Evolutionary conservation across 1,139 yeast genomes (phyloP).

Genomic region (Lodderomyces oxycetoniae): DNA sequence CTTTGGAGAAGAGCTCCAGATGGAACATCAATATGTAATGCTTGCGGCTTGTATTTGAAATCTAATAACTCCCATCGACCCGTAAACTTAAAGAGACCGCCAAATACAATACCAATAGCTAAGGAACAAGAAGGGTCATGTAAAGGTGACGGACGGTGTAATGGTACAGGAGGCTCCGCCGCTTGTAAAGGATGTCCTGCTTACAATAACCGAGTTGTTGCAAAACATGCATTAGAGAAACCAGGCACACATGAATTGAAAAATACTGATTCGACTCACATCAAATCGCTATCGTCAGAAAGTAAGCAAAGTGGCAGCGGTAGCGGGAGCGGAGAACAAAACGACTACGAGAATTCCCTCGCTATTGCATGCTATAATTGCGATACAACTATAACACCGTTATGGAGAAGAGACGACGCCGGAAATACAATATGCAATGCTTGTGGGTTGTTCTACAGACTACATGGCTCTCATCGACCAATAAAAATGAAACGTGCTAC

Average conservation of each 20-base stretch:
- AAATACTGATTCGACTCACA: not conserved
- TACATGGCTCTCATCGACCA: constrained; percentile 79
- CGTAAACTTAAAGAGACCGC: constrained; percentile 64
- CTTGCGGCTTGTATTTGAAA: constrained; percentile 61
- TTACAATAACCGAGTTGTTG: constrained; percentile 60
- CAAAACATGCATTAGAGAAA: constrained; percentile 16
- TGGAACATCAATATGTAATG: constrained; percentile 63
- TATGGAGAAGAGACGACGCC: constrained; percentile 79
- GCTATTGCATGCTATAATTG: constrained; percentile 80
- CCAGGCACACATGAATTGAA: constrained; percentile 5
- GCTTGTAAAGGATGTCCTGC: constrained; percentile 86
- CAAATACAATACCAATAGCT: constrained; percentile 48
- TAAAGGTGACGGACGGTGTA: constrained; percentile 79
- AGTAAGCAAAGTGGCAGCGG: not conserved
- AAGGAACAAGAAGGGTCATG: constrained; percentile 56
- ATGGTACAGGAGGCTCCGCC: constrained; percentile 80
- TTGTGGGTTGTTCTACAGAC: constrained; percentile 73
- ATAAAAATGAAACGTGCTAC: constrained; percentile 67
- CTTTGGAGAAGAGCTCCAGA: constrained; percentile 67
- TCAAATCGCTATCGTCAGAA: not conserved
- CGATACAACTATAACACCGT: constrained; percentile 77
- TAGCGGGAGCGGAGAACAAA: not conserved
- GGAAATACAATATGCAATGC: constrained; percentile 88
- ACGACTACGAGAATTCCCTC: constrained; percentile 32
- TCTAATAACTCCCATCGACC: constrained; percentile 52